Conservation (phyloP, 352 stramenopile genomes). For the Phytopythium vexans region DNA sequence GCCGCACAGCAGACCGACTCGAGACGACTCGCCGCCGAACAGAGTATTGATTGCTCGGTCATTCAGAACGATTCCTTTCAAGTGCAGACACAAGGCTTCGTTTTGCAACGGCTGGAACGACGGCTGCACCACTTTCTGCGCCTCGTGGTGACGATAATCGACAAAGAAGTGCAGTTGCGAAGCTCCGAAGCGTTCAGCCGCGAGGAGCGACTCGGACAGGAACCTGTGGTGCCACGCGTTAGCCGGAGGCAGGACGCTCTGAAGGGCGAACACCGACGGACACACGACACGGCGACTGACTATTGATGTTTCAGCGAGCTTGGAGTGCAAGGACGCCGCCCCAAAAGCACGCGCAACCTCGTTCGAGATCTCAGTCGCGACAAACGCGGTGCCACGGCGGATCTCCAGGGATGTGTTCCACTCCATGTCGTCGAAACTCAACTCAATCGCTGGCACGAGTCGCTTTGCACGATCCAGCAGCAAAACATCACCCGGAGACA, state of each 20-base stretch:
- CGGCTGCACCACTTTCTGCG: conserved; percentile 65
- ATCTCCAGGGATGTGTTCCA: conserved; percentile 64
- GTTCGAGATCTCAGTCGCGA: conserved; percentile 40
- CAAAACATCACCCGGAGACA: conserved; percentile 35
- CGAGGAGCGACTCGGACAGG: conserved; percentile 56
- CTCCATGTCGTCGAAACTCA: conserved; percentile 76
- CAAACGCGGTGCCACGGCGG: conserved; percentile 48
- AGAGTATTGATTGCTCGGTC: conserved; percentile 49
- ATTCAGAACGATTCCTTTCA: conserved; percentile 53
- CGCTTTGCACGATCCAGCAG: conserved; percentile 33
- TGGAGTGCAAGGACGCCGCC: conserved; percentile 58
- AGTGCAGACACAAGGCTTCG: conserved; percentile 67
- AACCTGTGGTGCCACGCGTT: conserved; percentile 42
- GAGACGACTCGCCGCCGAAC: conserved; percentile 48
- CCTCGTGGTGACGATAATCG: conserved; percentile 58
- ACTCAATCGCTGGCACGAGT: conserved; percentile 25
- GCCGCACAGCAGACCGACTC: conserved; percentile 47
- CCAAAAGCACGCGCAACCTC: conserved; percentile 47
- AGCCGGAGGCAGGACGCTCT: conserved; percentile 31
- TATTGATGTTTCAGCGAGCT: conserved; percentile 56
- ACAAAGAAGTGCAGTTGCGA: conserved; percentile 67
- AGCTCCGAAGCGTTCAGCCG: conserved; percentile 47
- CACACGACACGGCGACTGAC: conserved; percentile 47
- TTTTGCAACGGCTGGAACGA: conserved; percentile 70
- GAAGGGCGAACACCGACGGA: conserved; percentile 32